Base-by-base conservation (phyloP, 108 stramenopile genomes). In the Epipyxis sp. region DNA sequence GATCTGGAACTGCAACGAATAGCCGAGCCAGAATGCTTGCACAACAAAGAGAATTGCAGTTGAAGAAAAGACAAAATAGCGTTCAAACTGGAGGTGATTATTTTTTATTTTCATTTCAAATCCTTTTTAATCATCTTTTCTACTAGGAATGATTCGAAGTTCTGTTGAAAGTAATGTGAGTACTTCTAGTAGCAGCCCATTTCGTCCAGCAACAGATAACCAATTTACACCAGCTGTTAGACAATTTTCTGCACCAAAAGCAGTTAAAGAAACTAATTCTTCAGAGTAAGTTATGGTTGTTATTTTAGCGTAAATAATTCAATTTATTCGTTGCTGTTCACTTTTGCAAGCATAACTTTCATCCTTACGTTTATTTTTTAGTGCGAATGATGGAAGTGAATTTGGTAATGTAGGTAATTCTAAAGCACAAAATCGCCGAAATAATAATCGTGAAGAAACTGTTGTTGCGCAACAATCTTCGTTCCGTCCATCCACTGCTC, bases 161-260 rank as follows among this genome's bases (percentile, higher is more conserved):
- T 74, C 71, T 43, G 34, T 74, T 35, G 71, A 74, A 29, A 74
- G 71, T 37, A 3, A 13, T 13, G 3, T 39, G 10, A 57, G 50
- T 42, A 3, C 46, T 74, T 3, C 13, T 29, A 39, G 61, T 32
- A n/a, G n/a, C n/a, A n/a, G n/a, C n/a, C 54, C 54, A 20, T 20
- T 57, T 16, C 54, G 54, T 25, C 25, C 54, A 16, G 16, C 54
- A 20, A 32, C 30, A 3, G 61, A 39, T 13, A 42, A 42, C 34
- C 71, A 74, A 39, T 74, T 35, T 57, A 74, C 71, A 6, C 71
- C 71, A 57, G 50, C 71, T 6, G 3, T 74, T 3, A 37, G 71
- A 6, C 71, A 74, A 39, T 74, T 74, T 39, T 74, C 71, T 74
- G 13, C 6, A 6, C 71, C 71, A 32, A 74, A 74, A 25, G 10